Base-by-base conservation (phyloP, 164 flowering plant genomes). In the Annona squamosa region DNA sequence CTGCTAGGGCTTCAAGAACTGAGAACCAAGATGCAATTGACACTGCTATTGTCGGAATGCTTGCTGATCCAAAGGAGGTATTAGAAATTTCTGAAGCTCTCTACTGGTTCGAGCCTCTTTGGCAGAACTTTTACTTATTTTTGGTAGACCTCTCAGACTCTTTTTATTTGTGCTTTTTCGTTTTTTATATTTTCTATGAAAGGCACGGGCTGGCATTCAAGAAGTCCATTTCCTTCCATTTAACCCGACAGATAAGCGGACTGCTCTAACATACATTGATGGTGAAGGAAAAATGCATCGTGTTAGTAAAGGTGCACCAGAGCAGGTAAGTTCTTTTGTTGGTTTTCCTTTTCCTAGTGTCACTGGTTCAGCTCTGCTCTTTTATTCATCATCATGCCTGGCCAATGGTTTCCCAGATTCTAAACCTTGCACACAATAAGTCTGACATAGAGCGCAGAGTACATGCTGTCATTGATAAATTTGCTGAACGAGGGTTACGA, bases 251-350 rank as follows among this genome's bases (percentile, higher is more conserved):
- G 98, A 95, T 67, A 95, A 93, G 79, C 80, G 99, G 68, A 95
- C 99, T 17, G 99, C 99, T 3, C 77, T 95, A 65, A 95, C 99
- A 65, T 95, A 93, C 68, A 70, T 91, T 70, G 98, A 78, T 16
- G 5, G 68, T 62, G 88, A 86, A 41, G 93, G 96, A 7, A 95
- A 87, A 83, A 85, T 86, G 99, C 96, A 93, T 72, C 81, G 99
- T 72, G 99, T 91, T 70, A 95, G 98, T 82, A 94, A 94, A 87
- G 98, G 99, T 74, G 97, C 99, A 62, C 99, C 99, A 0, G 98
- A 93, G 82, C 98, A 95, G 95, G 97, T 92, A 81, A 59, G 83
- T 74, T 68, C 46, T 9, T 66, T 63, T 63, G 42, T 7, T 63
- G 66, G 66, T 63, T 66, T 52, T 16, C 13, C 13, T 16, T 52